A percentile compares a stretch with the other conserved stretches of the same genome.
These are phyloP conservation scores for Kurtzmaniella quercitrusa DNA, from an alignment of 1,139 yeast species.

Conservation along the genomic window DNA sequence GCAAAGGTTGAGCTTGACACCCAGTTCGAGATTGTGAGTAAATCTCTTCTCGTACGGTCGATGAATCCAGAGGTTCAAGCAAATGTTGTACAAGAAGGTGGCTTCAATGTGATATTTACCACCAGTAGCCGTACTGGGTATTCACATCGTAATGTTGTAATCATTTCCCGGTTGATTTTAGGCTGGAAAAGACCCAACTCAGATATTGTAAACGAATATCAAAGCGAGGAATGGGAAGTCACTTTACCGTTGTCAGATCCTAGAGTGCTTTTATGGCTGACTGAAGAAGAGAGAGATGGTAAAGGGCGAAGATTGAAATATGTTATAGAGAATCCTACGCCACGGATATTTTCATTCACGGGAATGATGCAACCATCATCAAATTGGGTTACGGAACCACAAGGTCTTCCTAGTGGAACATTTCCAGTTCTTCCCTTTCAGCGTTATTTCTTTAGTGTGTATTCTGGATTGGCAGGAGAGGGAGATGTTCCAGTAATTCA, in stretches of 20 bases:
- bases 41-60: constrained; percentile 21
- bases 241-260: constrained; percentile 67
- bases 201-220: constrained; percentile 19
- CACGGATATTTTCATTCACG: constrained; percentile 61
- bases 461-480: background rate
- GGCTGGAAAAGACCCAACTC: constrained; percentile 31
- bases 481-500: constrained; percentile 21
- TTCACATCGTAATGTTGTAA: constrained; percentile 36
- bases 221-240: constrained; percentile 42
- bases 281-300: constrained; percentile 11
- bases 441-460: constrained; percentile 26
- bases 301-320: constrained; percentile 22
- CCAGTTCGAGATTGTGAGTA: constrained; percentile 20
- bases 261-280: constrained; percentile 47
- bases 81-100: constrained; percentile 14
- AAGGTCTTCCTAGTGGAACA: constrained; percentile 21
- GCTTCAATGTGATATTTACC: constrained; percentile 15
- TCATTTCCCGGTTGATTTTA: constrained; percentile 22
- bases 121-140: constrained; percentile 39
- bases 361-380: constrained; percentile 31
- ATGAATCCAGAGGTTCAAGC: constrained; percentile 28
- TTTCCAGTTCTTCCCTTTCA: constrained; percentile 63
- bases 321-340: constrained; percentile 70
- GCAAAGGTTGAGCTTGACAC: constrained; percentile 21
- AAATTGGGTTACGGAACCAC: constrained; percentile 19